Evolutionary conservation across 73 alveolate species (phyloP).

Genomic region (Paramecium biaurelia): DNA sequence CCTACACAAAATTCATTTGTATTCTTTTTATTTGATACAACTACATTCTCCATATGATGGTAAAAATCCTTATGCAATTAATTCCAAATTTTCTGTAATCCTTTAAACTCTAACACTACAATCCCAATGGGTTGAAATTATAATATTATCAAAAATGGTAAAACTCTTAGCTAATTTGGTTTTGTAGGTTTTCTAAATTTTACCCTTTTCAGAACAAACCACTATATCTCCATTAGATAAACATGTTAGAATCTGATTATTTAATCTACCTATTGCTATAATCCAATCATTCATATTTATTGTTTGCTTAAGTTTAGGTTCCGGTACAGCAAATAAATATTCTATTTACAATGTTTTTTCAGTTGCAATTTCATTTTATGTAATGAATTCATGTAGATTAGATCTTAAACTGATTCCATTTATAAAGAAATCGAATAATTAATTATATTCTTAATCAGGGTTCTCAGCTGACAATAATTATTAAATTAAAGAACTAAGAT

Average conservation of each 20-base stretch:
- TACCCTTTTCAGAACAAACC: neutral
- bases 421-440: neutral
- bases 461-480: neutral
- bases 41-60: constrained; percentile 31
- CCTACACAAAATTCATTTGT: constrained; percentile 25
- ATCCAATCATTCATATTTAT: constrained; percentile 24
- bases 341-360: constrained; percentile 8
- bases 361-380: constrained; percentile 8
- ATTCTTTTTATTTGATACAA: neutral
- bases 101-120: neutral
- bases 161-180: constrained; percentile 13
- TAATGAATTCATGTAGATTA: neutral
- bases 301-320: constrained; percentile 22
- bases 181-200: neutral
- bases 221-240: neutral
- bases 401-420: constrained; percentile 14
- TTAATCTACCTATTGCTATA: neutral
- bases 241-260: neutral
- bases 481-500: neutral
- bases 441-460: neutral
- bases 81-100: neutral
- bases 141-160: neutral
- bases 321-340: constrained; percentile 7
- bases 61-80: neutral
- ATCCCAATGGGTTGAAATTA: constrained; percentile 29